Evolutionary conservation across 2,329 filamentous ascomycete genomes (phyloP), one percentile per base, ranked within the genome.

Genomic region (Xylaria sp.): DNA sequence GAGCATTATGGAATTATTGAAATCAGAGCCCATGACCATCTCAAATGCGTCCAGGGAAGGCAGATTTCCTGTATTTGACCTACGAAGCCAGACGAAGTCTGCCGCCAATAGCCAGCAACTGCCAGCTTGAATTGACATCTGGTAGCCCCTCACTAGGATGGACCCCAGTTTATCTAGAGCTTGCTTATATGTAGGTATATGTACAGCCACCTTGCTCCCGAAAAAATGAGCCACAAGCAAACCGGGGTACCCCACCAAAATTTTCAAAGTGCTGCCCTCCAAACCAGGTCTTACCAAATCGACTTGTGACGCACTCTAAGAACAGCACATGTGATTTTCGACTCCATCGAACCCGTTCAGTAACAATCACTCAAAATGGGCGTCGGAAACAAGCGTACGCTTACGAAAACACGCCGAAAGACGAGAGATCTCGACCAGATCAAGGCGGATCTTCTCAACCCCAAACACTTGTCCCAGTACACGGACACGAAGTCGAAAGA

Each of bases 371-470:
- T 39, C 71, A 84, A 74, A 66, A 94, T 94, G 91, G 91, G 90
- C 51, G 86, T 92, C 68, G 82, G 85, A 33, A 88, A 87, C 71
- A 89, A 89, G 77, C 83, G 85, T 51, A 90, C 88, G n/a, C 84
- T 89, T 69, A 89, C 87, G 63, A 94, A 94, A 81, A 94, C 91
- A 3, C 87, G 92, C 79, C 86, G 91, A 70, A 87, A 89, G 75
- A 89, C 86, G 22, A 88, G 96, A 80, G 95, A 97, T 80, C 85
- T 97, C 76, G 96, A 99, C 80, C 94, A 98, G 82, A 89, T 98
- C 79, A 89, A 94, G 77, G 88, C 89, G 71, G 96, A 99, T 79
- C 81, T 97, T 63, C 83, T 86, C 70, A 92, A 90, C 36, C 87
- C 92, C 22, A 92, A 90, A 78, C 94, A 98, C 77, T 88, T 99